Evolutionary conservation across 1,139 yeast species (phyloP).

Genomic region (Debaryomyces nepalensis): DNA sequence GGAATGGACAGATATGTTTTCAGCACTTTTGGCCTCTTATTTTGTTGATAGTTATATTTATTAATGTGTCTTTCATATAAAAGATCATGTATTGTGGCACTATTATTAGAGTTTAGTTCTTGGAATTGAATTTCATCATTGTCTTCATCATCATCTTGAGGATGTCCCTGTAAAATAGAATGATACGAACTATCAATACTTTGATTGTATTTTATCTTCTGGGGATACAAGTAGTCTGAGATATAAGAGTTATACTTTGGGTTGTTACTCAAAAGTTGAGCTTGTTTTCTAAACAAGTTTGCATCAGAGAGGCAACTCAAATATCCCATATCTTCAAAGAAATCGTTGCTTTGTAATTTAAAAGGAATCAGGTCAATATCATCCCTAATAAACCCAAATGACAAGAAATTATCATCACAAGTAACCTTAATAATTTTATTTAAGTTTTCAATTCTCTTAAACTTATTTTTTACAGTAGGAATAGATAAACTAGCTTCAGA

Average conservation of each 20-base stretch:
- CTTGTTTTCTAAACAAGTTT: slow-evolving; percentile 37
- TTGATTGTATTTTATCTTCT: slow-evolving; percentile 15
- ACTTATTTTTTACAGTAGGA: slow-evolving; percentile 47
- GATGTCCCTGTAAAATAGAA: slow-evolving; percentile 16
- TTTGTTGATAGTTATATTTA: slow-evolving; percentile 23
- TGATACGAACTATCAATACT: neutral
- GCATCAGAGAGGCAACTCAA: slow-evolving; percentile 49
- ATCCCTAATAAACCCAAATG: slow-evolving; percentile 72
- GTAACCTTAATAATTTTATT: slow-evolving; percentile 62
- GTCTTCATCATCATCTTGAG: slow-evolving; percentile 23
- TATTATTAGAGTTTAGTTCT: neutral
- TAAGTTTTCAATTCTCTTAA: slow-evolving; percentile 55
- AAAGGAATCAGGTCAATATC: slow-evolving; percentile 62
- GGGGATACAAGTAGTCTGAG: slow-evolving; percentile 34
- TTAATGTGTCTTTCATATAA: slow-evolving; percentile 20
- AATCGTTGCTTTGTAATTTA: slow-evolving; percentile 46
- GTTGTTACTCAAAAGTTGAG: slow-evolving; percentile 33
- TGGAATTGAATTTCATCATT: slow-evolving; percentile 14
- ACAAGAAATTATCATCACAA: slow-evolving; percentile 68
- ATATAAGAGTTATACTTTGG: slow-evolving; percentile 28
- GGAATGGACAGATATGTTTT: slow-evolving; percentile 24
- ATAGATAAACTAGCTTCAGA: slow-evolving; percentile 32
- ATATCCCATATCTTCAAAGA: slow-evolving; percentile 51
- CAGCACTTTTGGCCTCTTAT: slow-evolving; percentile 21
- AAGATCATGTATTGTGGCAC: slow-evolving; percentile 20